These are phyloP conservation scores for Ascochyta clinopodiicola DNA, from an alignment of 2,329 filamentous ascomycete species.

Conservation along the genomic window DNA sequence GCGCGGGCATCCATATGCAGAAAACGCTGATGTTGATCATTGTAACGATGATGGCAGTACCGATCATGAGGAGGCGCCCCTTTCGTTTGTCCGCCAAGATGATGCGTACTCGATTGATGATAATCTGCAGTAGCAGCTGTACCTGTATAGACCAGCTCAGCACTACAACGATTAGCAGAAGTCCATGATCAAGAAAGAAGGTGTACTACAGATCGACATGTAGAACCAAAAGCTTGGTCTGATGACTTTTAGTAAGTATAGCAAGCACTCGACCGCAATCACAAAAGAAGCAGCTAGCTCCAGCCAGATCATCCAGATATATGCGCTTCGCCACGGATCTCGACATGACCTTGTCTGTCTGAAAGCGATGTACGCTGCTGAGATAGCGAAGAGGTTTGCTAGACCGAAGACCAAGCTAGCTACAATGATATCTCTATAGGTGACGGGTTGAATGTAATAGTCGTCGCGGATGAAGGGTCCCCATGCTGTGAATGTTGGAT, in stretches of 20 bases:
- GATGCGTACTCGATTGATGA: slow-evolving; percentile 38
- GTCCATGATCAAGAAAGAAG: too few relatives aligned
- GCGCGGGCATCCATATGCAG: slow-evolving; percentile 39
- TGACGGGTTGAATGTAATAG: slow-evolving; percentile 28
- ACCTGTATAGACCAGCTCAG: slow-evolving; percentile 37
- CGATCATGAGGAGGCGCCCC: slow-evolving; percentile 23
- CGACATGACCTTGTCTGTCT: slow-evolving; percentile 32
- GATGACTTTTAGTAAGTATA: slow-evolving; percentile 40
- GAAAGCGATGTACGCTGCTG: slow-evolving; percentile 40
- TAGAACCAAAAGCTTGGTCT: slow-evolving; percentile 44
- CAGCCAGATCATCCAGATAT: slow-evolving; percentile 57
- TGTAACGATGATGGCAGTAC: slow-evolving; percentile 23
- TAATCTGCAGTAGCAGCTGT: slow-evolving; percentile 40
- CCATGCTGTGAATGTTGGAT: slow-evolving; percentile 29
- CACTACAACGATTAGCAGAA: slow-evolving; percentile 21
- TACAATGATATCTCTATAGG: slow-evolving; percentile 24
- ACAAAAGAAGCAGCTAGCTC: slow-evolving; percentile 53
- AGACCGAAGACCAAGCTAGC: slow-evolving; percentile 29
- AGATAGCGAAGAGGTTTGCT: slow-evolving; percentile 26
- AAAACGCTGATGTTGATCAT: slow-evolving; percentile 42
- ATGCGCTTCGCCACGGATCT: slow-evolving; percentile 41
- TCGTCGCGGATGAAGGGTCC: slow-evolving; percentile 34
- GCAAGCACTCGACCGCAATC: slow-evolving; percentile 49
- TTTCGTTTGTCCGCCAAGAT: slow-evolving; percentile 26
- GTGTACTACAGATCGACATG: slow-evolving; percentile 33